Conservation (phyloP, 2,329 filamentous ascomycete genomes). For the Pseudocercospora cruenta region DNA sequence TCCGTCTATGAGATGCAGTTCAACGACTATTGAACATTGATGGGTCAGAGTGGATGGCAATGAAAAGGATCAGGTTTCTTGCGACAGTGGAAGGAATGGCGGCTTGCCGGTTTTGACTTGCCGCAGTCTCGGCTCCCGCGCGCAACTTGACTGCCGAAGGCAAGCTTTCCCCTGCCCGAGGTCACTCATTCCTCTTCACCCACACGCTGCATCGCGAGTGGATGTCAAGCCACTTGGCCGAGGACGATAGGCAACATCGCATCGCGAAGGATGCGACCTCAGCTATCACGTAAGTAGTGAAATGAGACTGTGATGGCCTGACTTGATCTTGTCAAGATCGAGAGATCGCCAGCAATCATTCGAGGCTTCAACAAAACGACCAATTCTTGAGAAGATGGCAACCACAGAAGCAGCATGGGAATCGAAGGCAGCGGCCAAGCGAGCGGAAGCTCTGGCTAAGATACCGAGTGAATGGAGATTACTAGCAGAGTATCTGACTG, state of each 20-base stretch:
- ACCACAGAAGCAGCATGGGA: not conserved
- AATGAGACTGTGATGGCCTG: not conserved
- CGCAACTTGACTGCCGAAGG: not conserved
- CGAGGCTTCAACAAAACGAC: too few relatives aligned
- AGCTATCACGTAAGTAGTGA: not conserved
- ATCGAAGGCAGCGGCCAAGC: conserved; percentile 17
- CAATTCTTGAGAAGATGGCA: not conserved
- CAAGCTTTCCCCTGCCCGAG: not conserved
- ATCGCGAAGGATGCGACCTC: not conserved
- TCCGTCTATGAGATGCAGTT: too few relatives aligned
- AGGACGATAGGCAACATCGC: not conserved
- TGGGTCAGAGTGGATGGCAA: not conserved
- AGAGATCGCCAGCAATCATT: too few relatives aligned
- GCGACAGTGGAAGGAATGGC: not conserved
- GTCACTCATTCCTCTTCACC: not conserved
- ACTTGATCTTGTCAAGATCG: not conserved
- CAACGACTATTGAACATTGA: too few relatives aligned
- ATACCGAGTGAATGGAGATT: conserved; percentile 23
- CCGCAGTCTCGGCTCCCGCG: not conserved
- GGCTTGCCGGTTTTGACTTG: not conserved
- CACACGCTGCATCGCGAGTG: not conserved
- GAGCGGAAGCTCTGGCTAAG: conserved; percentile 16
- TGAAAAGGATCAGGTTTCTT: not conserved
- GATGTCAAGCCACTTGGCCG: not conserved
- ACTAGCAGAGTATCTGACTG: conserved; percentile 21